Percentiles rank a stretch among this genome's conserved stretches.
Conservation (phyloP, 306 rosid species). For the Fragaria iinumae region DNA sequence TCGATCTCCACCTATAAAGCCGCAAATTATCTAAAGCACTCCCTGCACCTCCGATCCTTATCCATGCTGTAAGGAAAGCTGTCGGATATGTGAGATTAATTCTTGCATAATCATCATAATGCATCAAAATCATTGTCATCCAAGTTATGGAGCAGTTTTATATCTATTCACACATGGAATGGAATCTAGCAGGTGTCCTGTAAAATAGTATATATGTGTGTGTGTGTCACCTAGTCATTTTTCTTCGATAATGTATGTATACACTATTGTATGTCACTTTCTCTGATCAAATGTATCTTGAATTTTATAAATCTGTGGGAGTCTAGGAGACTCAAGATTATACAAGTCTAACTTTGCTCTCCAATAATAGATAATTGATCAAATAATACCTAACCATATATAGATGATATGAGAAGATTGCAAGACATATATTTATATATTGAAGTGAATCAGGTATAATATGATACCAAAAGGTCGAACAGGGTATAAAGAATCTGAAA, state of each 20-base stretch:
- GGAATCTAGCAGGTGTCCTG: no score
- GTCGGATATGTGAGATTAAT: background rate
- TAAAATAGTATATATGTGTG: no score
- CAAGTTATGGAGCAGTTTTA: background rate
- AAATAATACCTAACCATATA: background rate
- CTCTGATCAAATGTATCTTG: no score
- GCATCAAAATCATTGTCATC: background rate
- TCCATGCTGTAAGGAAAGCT: background rate
- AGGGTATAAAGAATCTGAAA: no score
- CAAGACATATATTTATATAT: background rate
- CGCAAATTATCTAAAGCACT: background rate
- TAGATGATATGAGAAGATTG: background rate
- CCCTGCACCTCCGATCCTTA: background rate
- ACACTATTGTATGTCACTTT: no score
- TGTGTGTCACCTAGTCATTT: no score
- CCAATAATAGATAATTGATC: background rate
- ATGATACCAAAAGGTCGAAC: no score
- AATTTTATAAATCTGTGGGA: no score
- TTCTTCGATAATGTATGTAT: no score
- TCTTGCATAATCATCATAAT: background rate
- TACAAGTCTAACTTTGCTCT: background rate
- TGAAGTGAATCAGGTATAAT: no score
- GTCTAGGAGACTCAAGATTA: no score
- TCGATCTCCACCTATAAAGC: background rate
- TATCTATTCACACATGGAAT: background rate